These are phyloP conservation scores for Cryptococcus floricola DNA, from an alignment of 1,284 basidiomycete genomes.

Conservation along the genomic window DNA sequence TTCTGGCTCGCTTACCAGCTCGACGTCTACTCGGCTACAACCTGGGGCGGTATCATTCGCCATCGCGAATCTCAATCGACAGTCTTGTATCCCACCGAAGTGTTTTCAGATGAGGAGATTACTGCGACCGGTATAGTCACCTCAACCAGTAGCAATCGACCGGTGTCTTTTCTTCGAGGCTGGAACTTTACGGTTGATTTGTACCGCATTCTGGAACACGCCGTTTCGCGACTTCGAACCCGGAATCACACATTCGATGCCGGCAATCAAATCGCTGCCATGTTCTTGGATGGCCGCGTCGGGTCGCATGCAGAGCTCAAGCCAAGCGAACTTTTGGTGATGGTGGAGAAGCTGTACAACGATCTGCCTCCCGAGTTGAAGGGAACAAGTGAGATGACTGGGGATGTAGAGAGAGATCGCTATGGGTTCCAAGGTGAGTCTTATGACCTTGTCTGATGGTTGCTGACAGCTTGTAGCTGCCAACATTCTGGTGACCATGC, in stretches of 20 bases:
- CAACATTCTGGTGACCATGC: constrained; percentile 43
- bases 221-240: constrained; percentile 31
- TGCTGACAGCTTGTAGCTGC: constrained; percentile 22
- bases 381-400: constrained; percentile 32
- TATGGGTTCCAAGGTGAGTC: constrained; percentile 42
- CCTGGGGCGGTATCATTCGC: constrained; percentile 38
- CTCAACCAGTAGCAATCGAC: background rate
- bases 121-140: constrained; percentile 7
- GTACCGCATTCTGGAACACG: constrained; percentile 46
- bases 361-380: constrained; percentile 37
- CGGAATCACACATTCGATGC: constrained; percentile 10
- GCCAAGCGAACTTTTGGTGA: constrained; percentile 25
- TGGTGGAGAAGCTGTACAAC: constrained; percentile 35
- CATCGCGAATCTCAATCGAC: constrained; percentile 42
- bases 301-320: constrained; percentile 15
- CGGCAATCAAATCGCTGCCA: constrained; percentile 17
- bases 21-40: constrained; percentile 42
- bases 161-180: constrained; percentile 34
- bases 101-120: constrained; percentile 34
- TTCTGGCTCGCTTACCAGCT: constrained; percentile 46
- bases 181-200: constrained; percentile 47
- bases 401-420: constrained; percentile 33
- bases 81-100: constrained; percentile 44
- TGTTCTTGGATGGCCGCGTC: constrained; percentile 17
- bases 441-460: background rate